Evolutionary conservation across 139 green algal genomes (phyloP), one percentile per base, ranked within the genome.

Genomic region (Marvania coccoides): DNA sequence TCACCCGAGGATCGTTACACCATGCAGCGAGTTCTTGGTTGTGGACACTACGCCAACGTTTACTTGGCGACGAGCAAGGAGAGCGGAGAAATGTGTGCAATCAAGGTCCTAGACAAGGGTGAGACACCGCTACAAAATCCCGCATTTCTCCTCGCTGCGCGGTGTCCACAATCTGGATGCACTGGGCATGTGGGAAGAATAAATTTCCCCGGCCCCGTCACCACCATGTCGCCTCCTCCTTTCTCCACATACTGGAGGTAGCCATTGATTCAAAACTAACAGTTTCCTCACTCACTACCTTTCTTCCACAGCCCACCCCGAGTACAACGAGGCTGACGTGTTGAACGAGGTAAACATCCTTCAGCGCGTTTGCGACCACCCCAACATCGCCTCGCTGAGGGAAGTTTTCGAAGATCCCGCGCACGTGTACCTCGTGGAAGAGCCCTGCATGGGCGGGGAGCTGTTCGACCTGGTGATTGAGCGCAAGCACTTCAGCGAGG

Each of bases 401-500:
- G 85, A 89, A 67, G 86, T 92, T 24, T 78, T 89, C 36, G 89
- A 95, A 37, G 69, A 85, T 8, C 51, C 70, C 3, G 38, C 29
- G 9, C 59, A 80, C 30, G 71, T 96, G 33, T 91, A 83, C 71
- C 67, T 96, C 19, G 80, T 96, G 31, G 47, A 66, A 59, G 90
- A 97, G 85, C 81, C 89, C 15, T 90, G 89, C 38, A 62, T 77
- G 33, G 73, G 78, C 23, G 88, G 88, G 24, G 84, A 78, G 40
- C 74, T 96, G 47, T 84, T 96, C 37, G 88, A 95, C 62, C 83
- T 90, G 53, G 83, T 96, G 23, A 72, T 86, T 3, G 69, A 72
- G 42, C 71, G 79, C 36, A 90, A 90, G 75, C 63, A 85, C 37
- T 72, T 96, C 42, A 58, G 69, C 2, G 90, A 96, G 82, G 33